Base-by-base conservation (phyloP, 371 early-diverging fungal species). In the Basidiobolus meristosporus region DNA sequence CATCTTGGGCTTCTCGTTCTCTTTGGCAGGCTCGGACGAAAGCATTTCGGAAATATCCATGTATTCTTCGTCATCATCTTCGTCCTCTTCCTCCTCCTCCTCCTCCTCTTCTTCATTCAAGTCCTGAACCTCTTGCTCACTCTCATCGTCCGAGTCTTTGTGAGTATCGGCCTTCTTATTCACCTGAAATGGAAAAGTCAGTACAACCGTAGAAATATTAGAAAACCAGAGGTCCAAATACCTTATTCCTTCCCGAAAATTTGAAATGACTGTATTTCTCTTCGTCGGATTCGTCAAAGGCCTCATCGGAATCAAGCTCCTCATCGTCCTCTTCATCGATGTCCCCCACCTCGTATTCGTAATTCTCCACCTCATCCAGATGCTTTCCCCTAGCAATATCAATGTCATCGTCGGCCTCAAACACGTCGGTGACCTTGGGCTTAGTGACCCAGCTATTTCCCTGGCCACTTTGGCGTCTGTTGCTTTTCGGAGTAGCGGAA, bases 251-350 rank as follows among this genome's bases (percentile, higher is more conserved):
- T 14, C 14, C 31, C 17, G 43, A 23, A 31, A 34, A 19, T 18
- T 38, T 36, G 15, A 38, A 10, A 37, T 52, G 28, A n/a, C 41
- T 32, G 11, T 41, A 14, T 28, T 47, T 39, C 15, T 51, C 46
- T 42, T 67, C 49, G 40, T 43, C 50, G 29, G 47, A 45, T 43
- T 63, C 53, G 43, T 62, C 43, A 20, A 44, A 84, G 5, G 90
- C 89, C 31, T 73, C 82, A 50, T 84, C 88, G 29, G 81, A 78
- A 40, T 79, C 77, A 38, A 87, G 79, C 42, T 88, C 90, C 45
- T 88, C 89, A 49, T 90, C 89, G 48, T 85, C 88, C 31, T 86
- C 82, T n/a, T n/a, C n/a, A n/a, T n/a, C n/a, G n/a, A n/a, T n/a
- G n/a, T n/a, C n/a, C n/a, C n/a, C n/a, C n/a, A n/a, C n/a, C n/a